These are phyloP conservation scores for Ganoderma boninense DNA, from an alignment of 1,284 basidiomycete genomes.

Conservation along the genomic window DNA sequence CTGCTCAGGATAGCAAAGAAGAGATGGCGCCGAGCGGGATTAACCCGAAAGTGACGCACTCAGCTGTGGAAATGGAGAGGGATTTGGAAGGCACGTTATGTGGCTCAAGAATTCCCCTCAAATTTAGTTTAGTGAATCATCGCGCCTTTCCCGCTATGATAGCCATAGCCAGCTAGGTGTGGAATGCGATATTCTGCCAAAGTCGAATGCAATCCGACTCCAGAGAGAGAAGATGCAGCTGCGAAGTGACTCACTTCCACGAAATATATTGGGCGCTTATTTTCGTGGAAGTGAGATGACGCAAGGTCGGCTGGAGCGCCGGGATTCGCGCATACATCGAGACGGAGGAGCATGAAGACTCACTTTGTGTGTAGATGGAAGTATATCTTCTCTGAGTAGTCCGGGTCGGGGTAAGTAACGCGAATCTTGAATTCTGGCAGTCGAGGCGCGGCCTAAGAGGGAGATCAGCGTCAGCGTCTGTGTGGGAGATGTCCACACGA, in stretches of 20 bases:
- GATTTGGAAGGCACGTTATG: too few species aligned
- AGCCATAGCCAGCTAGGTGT: too few species aligned
- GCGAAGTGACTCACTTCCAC: conserved; percentile 5
- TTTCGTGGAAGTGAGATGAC: not conserved
- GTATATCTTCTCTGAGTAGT: conserved; percentile 62
- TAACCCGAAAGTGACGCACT: too few species aligned
- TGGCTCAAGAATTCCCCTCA: too few species aligned
- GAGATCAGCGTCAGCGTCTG: conserved; percentile 27
- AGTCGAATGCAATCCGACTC: too few species aligned
- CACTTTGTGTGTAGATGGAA: conserved; percentile 76
- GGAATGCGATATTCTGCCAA: too few species aligned
- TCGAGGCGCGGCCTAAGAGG: conserved; percentile 64
- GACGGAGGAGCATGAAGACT: conserved; percentile 31
- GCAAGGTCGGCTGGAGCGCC: not conserved
- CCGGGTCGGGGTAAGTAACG: conserved; percentile 67
- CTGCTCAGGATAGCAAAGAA: too few species aligned
- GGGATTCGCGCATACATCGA: not conserved
- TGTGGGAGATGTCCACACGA: not conserved
- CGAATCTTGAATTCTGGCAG: conserved; percentile 79
- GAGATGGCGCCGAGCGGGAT: too few species aligned
- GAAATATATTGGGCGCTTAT: conserved; percentile 17
- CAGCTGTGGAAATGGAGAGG: too few species aligned
- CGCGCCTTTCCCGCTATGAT: too few species aligned
- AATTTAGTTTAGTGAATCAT: too few species aligned
- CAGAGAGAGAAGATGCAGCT: too few species aligned